Evolutionary conservation across 495 filamentous ascomycete genomes (phyloP).

Genomic region (Halenospora varia): DNA sequence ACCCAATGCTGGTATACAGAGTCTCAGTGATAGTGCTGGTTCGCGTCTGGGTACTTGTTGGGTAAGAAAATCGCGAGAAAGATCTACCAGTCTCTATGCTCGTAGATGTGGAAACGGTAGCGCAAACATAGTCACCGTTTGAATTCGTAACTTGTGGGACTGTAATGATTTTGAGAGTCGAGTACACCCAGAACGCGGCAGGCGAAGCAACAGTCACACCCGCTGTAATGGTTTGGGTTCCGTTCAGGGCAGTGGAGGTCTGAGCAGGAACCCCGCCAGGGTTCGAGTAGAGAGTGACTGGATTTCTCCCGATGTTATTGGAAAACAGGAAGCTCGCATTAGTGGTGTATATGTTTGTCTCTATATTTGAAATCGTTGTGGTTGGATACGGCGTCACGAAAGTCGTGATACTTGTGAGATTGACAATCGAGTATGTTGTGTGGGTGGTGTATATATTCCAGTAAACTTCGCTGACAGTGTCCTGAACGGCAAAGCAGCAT

Average conservation of each 20-base stretch:
- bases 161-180: slow-evolving; percentile 19
- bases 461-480: neutral
- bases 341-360: slow-evolving; percentile 6
- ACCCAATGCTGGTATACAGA: neutral
- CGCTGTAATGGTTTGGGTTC: slow-evolving; percentile 8
- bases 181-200: slow-evolving; percentile 21
- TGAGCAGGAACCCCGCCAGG: neutral
- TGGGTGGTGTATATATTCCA: neutral
- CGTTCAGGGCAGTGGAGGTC: neutral
- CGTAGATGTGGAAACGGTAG: neutral
- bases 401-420: neutral
- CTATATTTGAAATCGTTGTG: neutral
- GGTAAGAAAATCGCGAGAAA: no score
- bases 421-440: neutral
- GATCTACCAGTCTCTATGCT: neutral
- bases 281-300: slow-evolving; percentile 1
- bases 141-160: slow-evolving; percentile 50
- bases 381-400: slow-evolving; percentile 6
- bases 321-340: neutral
- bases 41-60: no score
- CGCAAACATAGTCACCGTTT: slow-evolving; percentile 39
- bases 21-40: neutral
- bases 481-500: neutral
- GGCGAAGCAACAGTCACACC: slow-evolving; percentile 17
- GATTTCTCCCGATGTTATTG: neutral